Evolutionary conservation across 108 stramenopile species (phyloP).

Genomic region (Conticribra guillardii): DNA sequence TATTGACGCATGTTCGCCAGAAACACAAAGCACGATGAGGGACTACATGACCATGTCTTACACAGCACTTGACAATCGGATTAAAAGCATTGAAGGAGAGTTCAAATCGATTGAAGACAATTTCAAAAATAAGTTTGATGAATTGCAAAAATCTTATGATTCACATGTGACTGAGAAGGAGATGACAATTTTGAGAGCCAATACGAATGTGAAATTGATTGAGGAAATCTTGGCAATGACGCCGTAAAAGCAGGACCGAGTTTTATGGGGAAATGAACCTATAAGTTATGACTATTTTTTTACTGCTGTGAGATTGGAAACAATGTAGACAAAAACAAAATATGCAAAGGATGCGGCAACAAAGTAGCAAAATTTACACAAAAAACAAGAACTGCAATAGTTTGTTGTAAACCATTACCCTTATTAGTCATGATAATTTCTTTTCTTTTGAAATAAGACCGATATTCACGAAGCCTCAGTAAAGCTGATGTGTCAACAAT

Average conservation of each 20-base stretch:
- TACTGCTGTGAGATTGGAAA: too few relatives aligned
- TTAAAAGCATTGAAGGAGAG: slow-evolving; percentile 27
- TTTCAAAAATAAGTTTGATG: slow-evolving; percentile 20
- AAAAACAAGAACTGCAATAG: too few relatives aligned
- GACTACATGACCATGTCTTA: slow-evolving; percentile 45
- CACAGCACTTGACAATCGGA: slow-evolving; percentile 26
- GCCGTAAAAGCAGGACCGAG: background rate
- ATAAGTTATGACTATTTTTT: too few relatives aligned
- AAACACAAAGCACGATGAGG: slow-evolving; percentile 41
- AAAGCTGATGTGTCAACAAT: too few relatives aligned
- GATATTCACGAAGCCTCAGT: too few relatives aligned
- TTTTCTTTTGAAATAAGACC: too few relatives aligned
- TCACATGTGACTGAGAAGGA: slow-evolving; percentile 17
- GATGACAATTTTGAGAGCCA: slow-evolving; percentile 14
- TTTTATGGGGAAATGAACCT: background rate
- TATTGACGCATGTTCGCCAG: slow-evolving; percentile 57
- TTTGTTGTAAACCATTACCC: too few relatives aligned
- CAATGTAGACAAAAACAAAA: too few relatives aligned
- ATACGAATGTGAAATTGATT: slow-evolving; percentile 27
- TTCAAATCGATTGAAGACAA: slow-evolving; percentile 10
- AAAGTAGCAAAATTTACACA: too few relatives aligned
- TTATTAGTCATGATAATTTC: too few relatives aligned
- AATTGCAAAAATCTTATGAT: slow-evolving; percentile 33
- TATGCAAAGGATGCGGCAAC: too few relatives aligned
- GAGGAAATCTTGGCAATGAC: slow-evolving; percentile 10